These are phyloP conservation scores for Hyaloscypha bicolor DNA, from an alignment of 495 filamentous ascomycete genomes.

Conservation along the genomic window DNA sequence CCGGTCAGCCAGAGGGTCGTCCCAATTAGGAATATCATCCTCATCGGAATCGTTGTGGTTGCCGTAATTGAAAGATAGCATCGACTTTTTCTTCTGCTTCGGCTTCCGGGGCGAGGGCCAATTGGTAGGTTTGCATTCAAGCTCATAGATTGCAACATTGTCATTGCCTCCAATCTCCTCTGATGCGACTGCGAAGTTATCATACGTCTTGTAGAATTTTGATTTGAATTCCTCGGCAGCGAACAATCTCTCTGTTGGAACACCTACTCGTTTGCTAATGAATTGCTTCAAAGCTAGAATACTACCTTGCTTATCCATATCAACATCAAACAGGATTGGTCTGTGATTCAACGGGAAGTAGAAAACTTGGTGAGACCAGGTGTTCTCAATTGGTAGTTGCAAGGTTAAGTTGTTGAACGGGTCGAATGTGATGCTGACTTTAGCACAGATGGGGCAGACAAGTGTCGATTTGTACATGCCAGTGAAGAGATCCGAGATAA, in stretches of 20 bases:
- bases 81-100: slow-evolving; percentile 40
- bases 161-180: slow-evolving; percentile 71
- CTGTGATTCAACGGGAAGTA: slow-evolving; percentile 69
- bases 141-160: slow-evolving; percentile 71
- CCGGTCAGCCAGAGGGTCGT: slow-evolving; percentile 66
- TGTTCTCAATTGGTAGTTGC: slow-evolving; percentile 81
- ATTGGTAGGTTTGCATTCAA: slow-evolving; percentile 80
- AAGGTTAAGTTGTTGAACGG: slow-evolving; percentile 94
- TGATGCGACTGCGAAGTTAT: slow-evolving; percentile 63
- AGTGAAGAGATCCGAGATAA: slow-evolving; percentile 91
- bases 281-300: slow-evolving; percentile 76
- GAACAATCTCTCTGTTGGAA: slow-evolving; percentile 62
- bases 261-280: slow-evolving; percentile 66
- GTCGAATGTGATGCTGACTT: slow-evolving; percentile 98
- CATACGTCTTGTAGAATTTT: slow-evolving; percentile 83
- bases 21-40: slow-evolving; percentile 58
- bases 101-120: slow-evolving; percentile 54
- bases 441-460: slow-evolving; percentile 85
- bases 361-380: slow-evolving; percentile 71
- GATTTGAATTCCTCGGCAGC: slow-evolving; percentile 76
- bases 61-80: slow-evolving; percentile 41
- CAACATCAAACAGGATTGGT: slow-evolving; percentile 74
- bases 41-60: slow-evolving; percentile 53
- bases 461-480: slow-evolving; percentile 98
- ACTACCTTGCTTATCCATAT: slow-evolving; percentile 80